Evolutionary conservation across 2,329 filamentous ascomycete species (phyloP).

Genomic region (Scytalidium sp.): DNA sequence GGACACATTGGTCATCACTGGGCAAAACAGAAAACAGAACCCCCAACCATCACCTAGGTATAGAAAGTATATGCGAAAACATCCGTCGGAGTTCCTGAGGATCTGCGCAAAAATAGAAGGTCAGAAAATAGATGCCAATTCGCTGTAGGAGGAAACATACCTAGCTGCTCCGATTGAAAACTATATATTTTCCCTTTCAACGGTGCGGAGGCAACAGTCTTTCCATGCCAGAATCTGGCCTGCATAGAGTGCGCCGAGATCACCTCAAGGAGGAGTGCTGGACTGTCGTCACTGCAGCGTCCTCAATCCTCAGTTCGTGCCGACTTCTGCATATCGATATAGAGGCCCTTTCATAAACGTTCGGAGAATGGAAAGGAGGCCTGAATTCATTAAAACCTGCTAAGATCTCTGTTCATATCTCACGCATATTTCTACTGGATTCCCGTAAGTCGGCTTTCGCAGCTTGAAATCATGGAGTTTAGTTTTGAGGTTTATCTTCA

Average conservation of each 20-base stretch:
- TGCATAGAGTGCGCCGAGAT: slow-evolving; percentile 11
- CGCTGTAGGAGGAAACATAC: slow-evolving; percentile 15
- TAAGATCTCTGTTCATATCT: slow-evolving; percentile 34
- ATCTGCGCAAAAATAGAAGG: slow-evolving; percentile 7
- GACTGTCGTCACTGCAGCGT: slow-evolving; percentile 25
- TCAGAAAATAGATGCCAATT: neutral
- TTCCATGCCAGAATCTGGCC: too few species aligned
- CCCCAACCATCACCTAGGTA: slow-evolving; percentile 11
- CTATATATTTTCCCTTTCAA: slow-evolving; percentile 27
- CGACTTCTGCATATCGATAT: neutral
- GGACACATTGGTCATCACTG: slow-evolving; percentile 33
- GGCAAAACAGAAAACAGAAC: slow-evolving; percentile 18
- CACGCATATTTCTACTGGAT: slow-evolving; percentile 26
- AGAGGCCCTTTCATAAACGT: neutral
- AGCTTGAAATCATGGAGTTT: slow-evolving; percentile 28
- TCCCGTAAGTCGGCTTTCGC: slow-evolving; percentile 7
- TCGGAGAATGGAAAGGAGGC: too few species aligned
- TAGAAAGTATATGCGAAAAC: slow-evolving; percentile 5
- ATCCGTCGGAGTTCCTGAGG: slow-evolving; percentile 5
- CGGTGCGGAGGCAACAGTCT: too few species aligned
- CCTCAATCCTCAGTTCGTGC: neutral
- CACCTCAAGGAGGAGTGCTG: slow-evolving; percentile 25
- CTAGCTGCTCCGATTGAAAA: slow-evolving; percentile 34
- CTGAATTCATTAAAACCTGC: slow-evolving; percentile 16
- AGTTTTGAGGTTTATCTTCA: slow-evolving; percentile 29